phyloP scores from a whole-genome alignment of 768 basidiomycete genomes.

The Crucibulum laeve region DNA sequence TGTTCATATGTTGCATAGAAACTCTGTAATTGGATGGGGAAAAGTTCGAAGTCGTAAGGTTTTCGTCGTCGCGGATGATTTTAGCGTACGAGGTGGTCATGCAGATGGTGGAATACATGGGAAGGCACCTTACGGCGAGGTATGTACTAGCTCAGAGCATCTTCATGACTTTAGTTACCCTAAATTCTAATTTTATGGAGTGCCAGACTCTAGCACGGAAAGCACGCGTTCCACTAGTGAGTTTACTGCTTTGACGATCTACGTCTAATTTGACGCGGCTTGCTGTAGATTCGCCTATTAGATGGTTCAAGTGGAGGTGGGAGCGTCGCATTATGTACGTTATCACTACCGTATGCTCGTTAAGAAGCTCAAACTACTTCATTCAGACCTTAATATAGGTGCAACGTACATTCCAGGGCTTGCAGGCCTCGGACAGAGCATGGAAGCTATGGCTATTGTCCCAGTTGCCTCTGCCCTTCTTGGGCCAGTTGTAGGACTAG shows the following conservation, averaged over 20 bases:
- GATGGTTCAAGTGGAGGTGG: conserved; percentile 40
- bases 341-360: background rate
- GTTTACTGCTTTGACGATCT: conserved; percentile 2
- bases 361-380: background rate
- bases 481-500: conserved; percentile 36
- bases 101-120: conserved; percentile 35
- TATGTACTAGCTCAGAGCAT: conserved; percentile 7
- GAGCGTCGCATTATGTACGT: conserved; percentile 32
- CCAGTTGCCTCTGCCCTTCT: conserved; percentile 33
- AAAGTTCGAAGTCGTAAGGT: conserved; percentile 27
- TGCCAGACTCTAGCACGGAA: conserved; percentile 26
- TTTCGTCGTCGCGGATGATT: conserved; percentile 35
- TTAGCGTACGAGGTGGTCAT: conserved; percentile 38
- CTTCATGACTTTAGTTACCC: background rate
- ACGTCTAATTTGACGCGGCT: background rate
- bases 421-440: conserved; percentile 28
- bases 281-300: conserved; percentile 28
- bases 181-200: background rate
- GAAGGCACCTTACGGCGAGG: conserved; percentile 37
- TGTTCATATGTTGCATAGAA: conserved; percentile 14
- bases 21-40: conserved; percentile 34
- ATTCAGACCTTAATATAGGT: conserved; percentile 26
- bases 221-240: conserved; percentile 29
- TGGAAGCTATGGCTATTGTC: conserved; percentile 32
- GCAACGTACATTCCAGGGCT: conserved; percentile 34